phyloP scores from a whole-genome alignment of 2,329 filamentous ascomycete genomes.

The Scytalidium sp. region DNA sequence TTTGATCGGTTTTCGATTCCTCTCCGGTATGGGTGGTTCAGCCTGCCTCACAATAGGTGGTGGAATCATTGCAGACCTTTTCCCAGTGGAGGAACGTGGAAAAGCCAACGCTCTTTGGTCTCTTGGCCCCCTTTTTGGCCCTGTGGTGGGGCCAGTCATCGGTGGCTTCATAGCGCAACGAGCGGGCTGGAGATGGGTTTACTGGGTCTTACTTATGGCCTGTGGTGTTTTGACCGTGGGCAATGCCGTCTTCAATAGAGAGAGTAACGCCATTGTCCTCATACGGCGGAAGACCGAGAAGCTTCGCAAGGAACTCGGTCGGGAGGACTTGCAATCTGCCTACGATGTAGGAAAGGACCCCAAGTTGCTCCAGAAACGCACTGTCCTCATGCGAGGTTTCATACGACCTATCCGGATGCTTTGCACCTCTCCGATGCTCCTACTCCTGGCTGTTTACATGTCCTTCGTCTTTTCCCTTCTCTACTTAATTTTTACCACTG shows the following conservation, averaged over 20 bases:
- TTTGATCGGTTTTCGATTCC: slow-evolving; percentile 43
- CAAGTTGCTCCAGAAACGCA: slow-evolving; percentile 2
- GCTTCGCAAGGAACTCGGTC: slow-evolving; percentile 39
- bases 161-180: slow-evolving; percentile 35
- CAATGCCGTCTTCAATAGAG: slow-evolving; percentile 37
- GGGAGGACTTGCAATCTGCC: slow-evolving; percentile 37
- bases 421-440: slow-evolving; percentile 30
- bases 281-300: slow-evolving; percentile 39
- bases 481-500: slow-evolving; percentile 50
- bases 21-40: slow-evolving; percentile 42
- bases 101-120: slow-evolving; percentile 22
- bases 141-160: slow-evolving; percentile 23
- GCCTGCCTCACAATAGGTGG: slow-evolving; percentile 39
- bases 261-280: slow-evolving; percentile 46
- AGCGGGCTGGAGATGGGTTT: slow-evolving; percentile 41
- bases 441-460: slow-evolving; percentile 44
- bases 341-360: slow-evolving; percentile 31
- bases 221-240: slow-evolving; percentile 25
- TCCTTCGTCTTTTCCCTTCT: slow-evolving; percentile 48
- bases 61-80: slow-evolving; percentile 39
- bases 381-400: slow-evolving; percentile 10
- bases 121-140: slow-evolving; percentile 20
- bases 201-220: slow-evolving; percentile 45
- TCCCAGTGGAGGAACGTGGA: slow-evolving; percentile 26
- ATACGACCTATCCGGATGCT: slow-evolving; percentile 44